phyloP scores from a whole-genome alignment of 2,329 filamentous ascomycete species.

The Colletotrichum orchidophilum region DNA sequence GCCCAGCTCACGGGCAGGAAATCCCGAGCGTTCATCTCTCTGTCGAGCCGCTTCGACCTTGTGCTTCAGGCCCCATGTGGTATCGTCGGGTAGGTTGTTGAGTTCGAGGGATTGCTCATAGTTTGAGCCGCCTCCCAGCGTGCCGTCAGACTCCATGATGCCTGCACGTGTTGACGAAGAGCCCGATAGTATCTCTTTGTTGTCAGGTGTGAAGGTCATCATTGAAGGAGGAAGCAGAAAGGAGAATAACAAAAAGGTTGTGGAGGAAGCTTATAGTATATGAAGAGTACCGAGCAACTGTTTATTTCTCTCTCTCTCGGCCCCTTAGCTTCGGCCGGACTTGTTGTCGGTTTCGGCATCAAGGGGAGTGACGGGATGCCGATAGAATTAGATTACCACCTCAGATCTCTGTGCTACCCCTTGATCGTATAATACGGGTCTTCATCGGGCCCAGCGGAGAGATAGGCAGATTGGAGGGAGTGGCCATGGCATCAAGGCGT shows the following conservation, averaged over 20 bases:
- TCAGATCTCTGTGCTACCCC: slow-evolving; percentile 14
- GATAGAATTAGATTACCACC: slow-evolving; percentile 4
- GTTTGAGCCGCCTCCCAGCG: slow-evolving; percentile 21
- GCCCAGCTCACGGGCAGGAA: slow-evolving; percentile 63
- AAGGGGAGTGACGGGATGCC: not conserved
- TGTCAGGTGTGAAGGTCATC: slow-evolving; percentile 12
- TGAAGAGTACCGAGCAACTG: not conserved
- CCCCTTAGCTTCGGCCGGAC: not conserved
- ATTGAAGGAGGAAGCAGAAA: not conserved
- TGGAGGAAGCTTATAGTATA: not conserved
- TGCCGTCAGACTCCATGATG: slow-evolving; percentile 34
- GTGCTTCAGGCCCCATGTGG: slow-evolving; percentile 56
- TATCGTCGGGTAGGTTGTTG: not conserved
- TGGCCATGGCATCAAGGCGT: not conserved
- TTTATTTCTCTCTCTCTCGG: not conserved
- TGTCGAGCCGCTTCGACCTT: slow-evolving; percentile 55
- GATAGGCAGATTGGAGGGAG: not conserved
- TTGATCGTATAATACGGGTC: not conserved
- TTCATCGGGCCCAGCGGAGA: not conserved
- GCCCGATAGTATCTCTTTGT: not conserved
- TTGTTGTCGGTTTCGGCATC: slow-evolving; percentile 11
- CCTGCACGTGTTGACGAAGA: slow-evolving; percentile 1
- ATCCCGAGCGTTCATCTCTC: slow-evolving; percentile 54
- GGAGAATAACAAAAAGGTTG: not conserved
- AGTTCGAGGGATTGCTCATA: slow-evolving; percentile 30